phyloP scores from a whole-genome alignment of 495 filamentous ascomycete genomes.

The Podospora pseudoanserina region DNA sequence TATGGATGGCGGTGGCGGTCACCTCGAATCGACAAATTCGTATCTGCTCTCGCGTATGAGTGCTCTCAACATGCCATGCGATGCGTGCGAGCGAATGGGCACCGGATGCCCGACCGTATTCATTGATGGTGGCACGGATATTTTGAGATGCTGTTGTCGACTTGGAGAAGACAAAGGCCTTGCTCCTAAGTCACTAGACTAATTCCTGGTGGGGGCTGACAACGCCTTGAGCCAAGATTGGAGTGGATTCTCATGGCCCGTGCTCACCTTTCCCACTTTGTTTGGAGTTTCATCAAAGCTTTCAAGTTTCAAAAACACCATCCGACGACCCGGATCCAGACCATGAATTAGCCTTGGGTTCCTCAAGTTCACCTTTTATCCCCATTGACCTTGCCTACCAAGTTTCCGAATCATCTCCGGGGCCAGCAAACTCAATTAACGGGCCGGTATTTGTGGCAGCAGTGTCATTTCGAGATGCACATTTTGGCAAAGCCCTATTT shows the following conservation, averaged over 20 bases:
- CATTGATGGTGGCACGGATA: constrained; percentile 1
- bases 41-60: background rate
- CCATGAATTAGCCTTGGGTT: too few relatives aligned
- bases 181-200: background rate
- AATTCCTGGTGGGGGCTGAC: background rate
- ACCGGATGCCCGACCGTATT: background rate
- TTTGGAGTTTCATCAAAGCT: background rate
- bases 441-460: background rate
- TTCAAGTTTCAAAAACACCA: background rate
- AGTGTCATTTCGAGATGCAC: background rate
- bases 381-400: background rate
- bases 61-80: constrained; percentile 3
- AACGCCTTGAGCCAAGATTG: constrained; percentile 2
- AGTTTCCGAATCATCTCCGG: background rate
- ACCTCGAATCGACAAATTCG: constrained; percentile 2
- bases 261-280: background rate
- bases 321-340: too few relatives aligned
- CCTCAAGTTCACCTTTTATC: too few relatives aligned
- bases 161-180: constrained; percentile 1
- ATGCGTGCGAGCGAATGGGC: background rate
- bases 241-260: background rate
- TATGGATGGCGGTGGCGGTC: background rate
- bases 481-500: background rate
- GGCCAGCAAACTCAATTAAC: background rate
- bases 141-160: background rate